Evolutionary conservation across 2,329 filamentous ascomycete species (phyloP).

Genomic region (Amauroascus verrucosus): DNA sequence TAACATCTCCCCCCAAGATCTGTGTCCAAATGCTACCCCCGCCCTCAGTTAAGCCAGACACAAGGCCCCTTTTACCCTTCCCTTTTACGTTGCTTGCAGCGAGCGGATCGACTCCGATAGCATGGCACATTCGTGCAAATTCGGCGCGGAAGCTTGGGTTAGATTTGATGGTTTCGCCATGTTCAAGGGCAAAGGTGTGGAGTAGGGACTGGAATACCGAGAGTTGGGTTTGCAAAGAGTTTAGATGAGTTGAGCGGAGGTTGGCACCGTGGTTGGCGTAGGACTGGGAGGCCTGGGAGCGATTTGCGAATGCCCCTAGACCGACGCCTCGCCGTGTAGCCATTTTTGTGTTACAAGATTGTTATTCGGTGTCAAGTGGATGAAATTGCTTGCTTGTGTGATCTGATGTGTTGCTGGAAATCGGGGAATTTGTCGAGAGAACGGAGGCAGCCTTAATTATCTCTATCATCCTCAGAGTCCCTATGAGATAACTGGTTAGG

Average conservation of each 20-base stretch:
- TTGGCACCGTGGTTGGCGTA: slow-evolving; percentile 82
- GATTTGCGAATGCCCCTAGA: slow-evolving; percentile 79
- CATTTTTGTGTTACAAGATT: slow-evolving; percentile 25
- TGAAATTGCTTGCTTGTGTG: too few relatives aligned
- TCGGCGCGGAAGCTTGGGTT: slow-evolving; percentile 92
- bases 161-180: slow-evolving; percentile 90
- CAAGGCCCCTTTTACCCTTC: slow-evolving; percentile 37
- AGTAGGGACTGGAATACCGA: slow-evolving; percentile 91
- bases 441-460: too few relatives aligned
- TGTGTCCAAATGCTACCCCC: slow-evolving; percentile 76
- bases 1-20: slow-evolving; percentile 79
- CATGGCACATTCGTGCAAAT: slow-evolving; percentile 96
- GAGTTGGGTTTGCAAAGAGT: slow-evolving; percentile 82
- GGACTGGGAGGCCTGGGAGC: slow-evolving; percentile 71
- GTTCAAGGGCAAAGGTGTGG: slow-evolving; percentile 88
- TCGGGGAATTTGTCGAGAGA: too few relatives aligned
- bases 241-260: slow-evolving; percentile 73
- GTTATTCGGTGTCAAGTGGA: neutral
- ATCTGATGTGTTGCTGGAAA: too few relatives aligned
- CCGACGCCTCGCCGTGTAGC: slow-evolving; percentile 58
- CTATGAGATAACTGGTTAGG: too few relatives aligned
- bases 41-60: slow-evolving; percentile 29
- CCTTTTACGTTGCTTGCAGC: slow-evolving; percentile 53
- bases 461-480: too few relatives aligned
- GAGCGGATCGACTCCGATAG: slow-evolving; percentile 90